Conservation (phyloP, 306 rosid species). For the Gastrolobium bilobum region DNA sequence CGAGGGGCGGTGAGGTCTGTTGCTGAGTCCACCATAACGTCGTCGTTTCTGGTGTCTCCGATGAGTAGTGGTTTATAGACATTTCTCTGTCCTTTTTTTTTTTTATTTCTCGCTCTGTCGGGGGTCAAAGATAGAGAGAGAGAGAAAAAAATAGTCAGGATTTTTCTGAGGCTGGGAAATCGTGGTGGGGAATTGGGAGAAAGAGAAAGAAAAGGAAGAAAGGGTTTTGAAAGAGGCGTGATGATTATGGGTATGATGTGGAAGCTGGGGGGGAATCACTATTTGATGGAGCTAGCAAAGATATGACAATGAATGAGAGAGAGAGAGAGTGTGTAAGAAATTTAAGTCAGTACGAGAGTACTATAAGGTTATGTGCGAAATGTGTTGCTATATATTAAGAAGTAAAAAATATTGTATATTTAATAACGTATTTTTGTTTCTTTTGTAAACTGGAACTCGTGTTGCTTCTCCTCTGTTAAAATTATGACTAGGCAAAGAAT, state of each 20-base stretch:
- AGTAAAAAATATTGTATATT: background rate
- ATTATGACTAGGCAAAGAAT: background rate
- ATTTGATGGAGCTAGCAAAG: constrained; percentile 62
- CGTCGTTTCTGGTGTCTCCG: constrained; percentile 50
- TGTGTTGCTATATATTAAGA: background rate
- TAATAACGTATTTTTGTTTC: constrained; percentile 43
- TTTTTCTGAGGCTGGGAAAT: constrained; percentile 3
- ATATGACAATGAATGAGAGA: constrained; percentile 60
- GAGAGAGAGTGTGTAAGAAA: background rate
- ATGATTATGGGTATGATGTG: constrained; percentile 58
- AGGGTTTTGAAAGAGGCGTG: constrained; percentile 46
- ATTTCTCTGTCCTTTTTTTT: background rate
- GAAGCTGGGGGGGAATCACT: constrained; percentile 57
- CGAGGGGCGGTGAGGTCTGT: background rate
- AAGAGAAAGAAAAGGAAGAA: background rate
- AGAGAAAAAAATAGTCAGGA: background rate
- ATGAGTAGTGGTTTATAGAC: constrained; percentile 62
- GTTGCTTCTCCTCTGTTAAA: background rate
- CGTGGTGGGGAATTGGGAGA: background rate
- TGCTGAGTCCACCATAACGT: constrained; percentile 52
- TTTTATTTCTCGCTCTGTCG: background rate
- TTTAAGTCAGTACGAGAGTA: constrained; percentile 50
- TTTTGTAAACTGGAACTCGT: background rate
- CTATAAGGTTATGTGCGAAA: constrained; percentile 69
- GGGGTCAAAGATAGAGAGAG: background rate